phyloP scores from a whole-genome alignment of 345 rosid genomes.

The Melaleuca quinquenervia region DNA sequence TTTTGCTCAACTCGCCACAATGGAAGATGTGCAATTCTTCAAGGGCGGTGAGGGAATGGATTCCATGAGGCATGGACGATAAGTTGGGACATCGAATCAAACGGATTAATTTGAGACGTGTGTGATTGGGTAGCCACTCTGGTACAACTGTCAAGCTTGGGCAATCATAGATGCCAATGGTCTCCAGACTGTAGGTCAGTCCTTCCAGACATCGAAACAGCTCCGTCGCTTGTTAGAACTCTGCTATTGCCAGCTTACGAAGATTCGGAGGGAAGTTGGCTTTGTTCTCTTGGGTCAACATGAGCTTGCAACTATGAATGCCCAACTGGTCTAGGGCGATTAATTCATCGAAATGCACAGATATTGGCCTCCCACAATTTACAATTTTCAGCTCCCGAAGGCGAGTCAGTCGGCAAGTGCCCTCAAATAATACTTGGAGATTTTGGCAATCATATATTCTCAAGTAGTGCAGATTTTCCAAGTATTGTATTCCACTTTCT shows the following conservation, averaged over 20 bases:
- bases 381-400: accelerated
- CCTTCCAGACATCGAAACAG: not conserved
- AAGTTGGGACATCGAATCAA: not conserved
- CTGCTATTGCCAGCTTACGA: not conserved
- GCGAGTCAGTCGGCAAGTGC: accelerated
- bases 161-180: not conserved
- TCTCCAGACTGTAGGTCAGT: not conserved
- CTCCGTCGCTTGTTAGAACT: not conserved
- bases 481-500: not conserved
- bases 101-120: accelerated
- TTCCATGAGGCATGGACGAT: not conserved
- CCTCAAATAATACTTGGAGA: not conserved
- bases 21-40: not conserved
- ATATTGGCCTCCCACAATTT: not conserved
- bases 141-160: not conserved
- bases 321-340: not conserved
- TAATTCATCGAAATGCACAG: not conserved
- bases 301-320: not conserved
- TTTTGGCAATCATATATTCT: not conserved
- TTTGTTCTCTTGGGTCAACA: not conserved
- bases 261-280: not conserved
- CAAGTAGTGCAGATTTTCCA: not conserved
- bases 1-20: not conserved
- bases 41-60: not conserved
- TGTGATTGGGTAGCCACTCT: not conserved